phyloP scores from a whole-genome alignment of 495 filamentous ascomycete species.

The Tuber calosporum region DNA sequence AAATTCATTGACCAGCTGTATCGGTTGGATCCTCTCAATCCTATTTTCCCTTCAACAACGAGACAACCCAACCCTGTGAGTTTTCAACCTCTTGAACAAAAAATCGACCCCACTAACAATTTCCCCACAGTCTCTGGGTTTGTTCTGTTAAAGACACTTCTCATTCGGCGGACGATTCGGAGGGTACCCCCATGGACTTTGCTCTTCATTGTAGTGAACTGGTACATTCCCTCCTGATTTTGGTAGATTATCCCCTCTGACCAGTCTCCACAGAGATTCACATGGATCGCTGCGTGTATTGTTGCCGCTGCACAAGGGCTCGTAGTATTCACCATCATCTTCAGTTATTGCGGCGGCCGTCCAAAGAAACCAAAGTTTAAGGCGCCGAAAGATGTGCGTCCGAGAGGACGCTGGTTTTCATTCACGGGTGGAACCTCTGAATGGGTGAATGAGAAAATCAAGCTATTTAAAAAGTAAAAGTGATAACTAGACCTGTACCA shows the following conservation, averaged over 20 bases:
- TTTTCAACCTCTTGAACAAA: neutral
- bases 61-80: neutral
- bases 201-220: slow-evolving; percentile 22
- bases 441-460: neutral
- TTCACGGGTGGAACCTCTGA: neutral
- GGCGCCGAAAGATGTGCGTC: neutral
- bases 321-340: slow-evolving; percentile 32
- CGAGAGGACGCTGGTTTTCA: neutral
- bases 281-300: slow-evolving; percentile 27
- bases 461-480: neutral
- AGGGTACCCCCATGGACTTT: slow-evolving; percentile 27
- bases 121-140: slow-evolving; percentile 25
- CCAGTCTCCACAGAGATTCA: slow-evolving; percentile 12
- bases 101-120: neutral
- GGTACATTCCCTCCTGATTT: slow-evolving; percentile 1
- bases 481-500: neutral
- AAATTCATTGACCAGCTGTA: slow-evolving; percentile 22
- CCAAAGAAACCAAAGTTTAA: slow-evolving; percentile 24
- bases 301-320: slow-evolving; percentile 28
- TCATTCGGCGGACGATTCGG: neutral
- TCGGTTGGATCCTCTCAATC: slow-evolving; percentile 17
- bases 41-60: slow-evolving; percentile 13
- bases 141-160: neutral
- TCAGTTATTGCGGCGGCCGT: slow-evolving; percentile 15
- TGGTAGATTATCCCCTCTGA: slow-evolving; percentile 1